Conservation (phyloP, 202 grass and related monocot species). For the Saccharum hybrid region DNA sequence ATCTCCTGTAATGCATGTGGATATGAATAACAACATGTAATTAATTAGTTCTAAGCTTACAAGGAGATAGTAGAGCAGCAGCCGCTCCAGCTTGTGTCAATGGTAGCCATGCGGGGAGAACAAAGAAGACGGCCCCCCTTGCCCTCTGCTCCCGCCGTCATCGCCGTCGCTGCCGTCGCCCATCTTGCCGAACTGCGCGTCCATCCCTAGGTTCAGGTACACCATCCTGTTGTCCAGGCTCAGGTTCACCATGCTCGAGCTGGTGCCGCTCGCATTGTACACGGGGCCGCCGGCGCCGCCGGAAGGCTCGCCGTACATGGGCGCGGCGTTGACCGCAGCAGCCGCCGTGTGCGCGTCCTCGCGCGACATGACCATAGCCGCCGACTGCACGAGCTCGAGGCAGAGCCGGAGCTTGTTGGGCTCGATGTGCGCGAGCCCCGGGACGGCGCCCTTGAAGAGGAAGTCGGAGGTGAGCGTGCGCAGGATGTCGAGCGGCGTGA, state of each 20-base stretch:
- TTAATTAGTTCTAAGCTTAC: constrained; percentile 83
- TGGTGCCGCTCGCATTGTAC: constrained; percentile 64
- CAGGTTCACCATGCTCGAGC: constrained; percentile 78
- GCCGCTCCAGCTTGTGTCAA: constrained; percentile 41
- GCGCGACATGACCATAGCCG: constrained; percentile 90
- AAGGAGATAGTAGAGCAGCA: constrained; percentile 59
- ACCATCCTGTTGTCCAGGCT: constrained; percentile 94
- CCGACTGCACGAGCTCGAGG: constrained; percentile 95
- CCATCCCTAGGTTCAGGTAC: constrained; percentile 94
- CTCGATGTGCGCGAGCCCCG: constrained; percentile 87
- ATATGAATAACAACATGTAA: constrained; percentile 60
- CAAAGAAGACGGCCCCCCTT: constrained; percentile 64
- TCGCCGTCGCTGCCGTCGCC: constrained; percentile 60
- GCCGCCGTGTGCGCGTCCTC: constrained; percentile 68
- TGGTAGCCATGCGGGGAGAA: constrained; percentile 86
- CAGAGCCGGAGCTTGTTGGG: constrained; percentile 94
- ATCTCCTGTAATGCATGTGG: constrained; percentile 61
- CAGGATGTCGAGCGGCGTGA: constrained; percentile 89
- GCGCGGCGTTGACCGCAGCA: constrained; percentile 20
- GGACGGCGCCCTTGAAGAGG: constrained; percentile 91
- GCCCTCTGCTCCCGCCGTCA: constrained; percentile 60
- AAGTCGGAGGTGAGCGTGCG: constrained; percentile 93
- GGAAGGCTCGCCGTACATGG: constrained; percentile 65
- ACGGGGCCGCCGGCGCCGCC: constrained; percentile 18
- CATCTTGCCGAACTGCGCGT: constrained; percentile 79